phyloP scores from a whole-genome alignment of 2,329 filamentous ascomycete genomes.

The Penicillium verrucosum region DNA sequence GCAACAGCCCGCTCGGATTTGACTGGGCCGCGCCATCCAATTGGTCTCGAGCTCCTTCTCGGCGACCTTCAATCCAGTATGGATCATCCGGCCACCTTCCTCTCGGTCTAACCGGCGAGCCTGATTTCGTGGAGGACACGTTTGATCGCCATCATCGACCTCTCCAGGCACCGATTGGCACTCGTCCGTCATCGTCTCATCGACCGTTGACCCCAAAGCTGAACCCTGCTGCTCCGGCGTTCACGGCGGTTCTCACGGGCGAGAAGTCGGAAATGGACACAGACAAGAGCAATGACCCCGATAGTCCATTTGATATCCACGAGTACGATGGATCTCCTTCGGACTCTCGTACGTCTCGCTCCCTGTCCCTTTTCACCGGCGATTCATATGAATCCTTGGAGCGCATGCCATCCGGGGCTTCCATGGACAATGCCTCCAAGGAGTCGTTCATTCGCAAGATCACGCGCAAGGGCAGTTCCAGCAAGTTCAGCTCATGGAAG shows the following conservation, averaged over 20 bases:
- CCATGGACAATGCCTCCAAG: slow-evolving; percentile 42
- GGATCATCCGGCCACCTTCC: slow-evolving; percentile 66
- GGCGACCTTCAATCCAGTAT: slow-evolving; percentile 74
- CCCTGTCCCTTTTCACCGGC: slow-evolving; percentile 44
- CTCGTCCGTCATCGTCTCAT: slow-evolving; percentile 62
- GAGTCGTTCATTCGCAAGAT: slow-evolving; percentile 53
- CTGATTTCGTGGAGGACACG: slow-evolving; percentile 47
- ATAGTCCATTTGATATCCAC: slow-evolving; percentile 30
- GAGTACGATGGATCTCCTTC: slow-evolving; percentile 43
- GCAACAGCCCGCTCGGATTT: slow-evolving; percentile 50
- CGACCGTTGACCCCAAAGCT: slow-evolving; percentile 59
- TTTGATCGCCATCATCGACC: slow-evolving; percentile 50
- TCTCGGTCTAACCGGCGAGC: slow-evolving; percentile 53
- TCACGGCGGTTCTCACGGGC: slow-evolving; percentile 67
- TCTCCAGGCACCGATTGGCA: slow-evolving; percentile 71
- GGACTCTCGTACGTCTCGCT: slow-evolving; percentile 45
- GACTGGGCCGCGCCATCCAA: slow-evolving; percentile 55
- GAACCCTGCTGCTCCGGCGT: slow-evolving; percentile 86
- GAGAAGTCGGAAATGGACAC: slow-evolving; percentile 46
- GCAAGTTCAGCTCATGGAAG: slow-evolving; percentile 53
- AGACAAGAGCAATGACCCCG: slow-evolving; percentile 33
- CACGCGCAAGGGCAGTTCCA: slow-evolving; percentile 50
- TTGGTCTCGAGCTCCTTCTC: slow-evolving; percentile 74
- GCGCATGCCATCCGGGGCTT: slow-evolving; percentile 43
- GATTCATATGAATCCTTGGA: slow-evolving; percentile 50